phyloP scores from a whole-genome alignment of 495 filamentous ascomycete species.

The Lasiosphaeria miniovina region DNA sequence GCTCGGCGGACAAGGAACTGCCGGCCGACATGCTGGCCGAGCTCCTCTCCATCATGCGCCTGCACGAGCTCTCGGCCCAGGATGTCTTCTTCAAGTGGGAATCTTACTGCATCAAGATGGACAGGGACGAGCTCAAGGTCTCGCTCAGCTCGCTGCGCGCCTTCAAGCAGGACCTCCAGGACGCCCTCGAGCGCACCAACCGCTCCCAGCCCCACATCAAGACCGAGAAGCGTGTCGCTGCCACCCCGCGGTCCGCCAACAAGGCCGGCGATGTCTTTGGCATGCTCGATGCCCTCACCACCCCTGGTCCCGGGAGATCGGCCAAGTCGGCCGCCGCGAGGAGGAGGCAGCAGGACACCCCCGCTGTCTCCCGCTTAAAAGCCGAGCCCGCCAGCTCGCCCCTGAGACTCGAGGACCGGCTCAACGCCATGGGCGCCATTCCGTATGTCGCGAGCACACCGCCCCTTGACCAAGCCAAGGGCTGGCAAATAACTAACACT shows the following conservation, averaged over 20 bases:
- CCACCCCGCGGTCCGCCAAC: constrained; percentile 62
- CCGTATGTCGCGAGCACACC: constrained; percentile 26
- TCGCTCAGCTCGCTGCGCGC: constrained; percentile 63
- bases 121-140: constrained; percentile 65
- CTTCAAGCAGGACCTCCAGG: constrained; percentile 85
- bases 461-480: not conserved
- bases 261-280: constrained; percentile 71
- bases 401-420: constrained; percentile 38
- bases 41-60: constrained; percentile 75
- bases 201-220: constrained; percentile 49
- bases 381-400: constrained; percentile 46
- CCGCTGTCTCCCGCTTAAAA: constrained; percentile 45
- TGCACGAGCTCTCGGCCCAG: constrained; percentile 71
- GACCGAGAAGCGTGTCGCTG: constrained; percentile 58
- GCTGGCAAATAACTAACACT: constrained; percentile 14
- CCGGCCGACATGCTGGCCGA: constrained; percentile 72
- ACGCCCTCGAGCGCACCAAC: constrained; percentile 68
- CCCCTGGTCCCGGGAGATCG: constrained; percentile 51
- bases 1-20: constrained; percentile 47
- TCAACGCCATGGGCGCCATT: constrained; percentile 36
- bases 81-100: constrained; percentile 98
- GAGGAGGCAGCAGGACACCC: constrained; percentile 53
- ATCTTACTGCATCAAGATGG: constrained; percentile 91
- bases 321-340: constrained; percentile 54
- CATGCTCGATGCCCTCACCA: constrained; percentile 80